Base-by-base conservation (phyloP, 768 basidiomycete genomes). In the Boletus sp. region DNA sequence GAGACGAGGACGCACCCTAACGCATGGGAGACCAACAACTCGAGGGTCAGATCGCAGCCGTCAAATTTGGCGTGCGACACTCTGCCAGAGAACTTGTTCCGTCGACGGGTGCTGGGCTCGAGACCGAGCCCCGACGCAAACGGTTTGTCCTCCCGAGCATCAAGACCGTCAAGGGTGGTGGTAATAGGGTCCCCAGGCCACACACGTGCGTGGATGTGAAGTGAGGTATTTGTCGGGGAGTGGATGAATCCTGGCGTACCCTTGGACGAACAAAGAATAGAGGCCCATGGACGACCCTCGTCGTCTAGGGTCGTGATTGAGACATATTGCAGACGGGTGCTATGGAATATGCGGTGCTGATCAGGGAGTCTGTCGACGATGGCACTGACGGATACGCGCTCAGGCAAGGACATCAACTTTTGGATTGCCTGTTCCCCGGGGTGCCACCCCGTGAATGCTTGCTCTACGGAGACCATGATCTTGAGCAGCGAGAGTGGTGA, bases 31-130 rank as follows among this genome's bases (percentile, higher is more conserved):
- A 86, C 81, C 1, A 61, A 55, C 11, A 84, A 39, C 28, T 79
- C 73, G 15, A 86, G 64, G 5, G 68, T 53, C 30, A 78, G 55
- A 4, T 67, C 52, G 18, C 59, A 59, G 1, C 68, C 76, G 5
- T 65, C 50, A 49, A 68, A 60, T 29, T 69, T 63, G 11, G 77
- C 60, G 18, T 69, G 73, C 2, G 68, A 64, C 14, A 83, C 69
- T 15, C 64, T 61, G 5, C 86, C 85, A 0, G 83, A 81, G 56
- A 87, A 81, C 67, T 86, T 87, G 62, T 86, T 86, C 62, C 86
- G 76, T 60, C 83, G 67, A 33, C 86, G 70, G 2, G 83, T 83
- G 15, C 76, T 68, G 40, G 83, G 76, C 57, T 87, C 83, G 15
- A 86, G 77, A 4, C 84, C 86, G 37, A 86, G 78, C 0, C 85